Evolutionary conservation across 139 green algal species (phyloP).

Genomic region (Spirogloea muscicola): DNA sequence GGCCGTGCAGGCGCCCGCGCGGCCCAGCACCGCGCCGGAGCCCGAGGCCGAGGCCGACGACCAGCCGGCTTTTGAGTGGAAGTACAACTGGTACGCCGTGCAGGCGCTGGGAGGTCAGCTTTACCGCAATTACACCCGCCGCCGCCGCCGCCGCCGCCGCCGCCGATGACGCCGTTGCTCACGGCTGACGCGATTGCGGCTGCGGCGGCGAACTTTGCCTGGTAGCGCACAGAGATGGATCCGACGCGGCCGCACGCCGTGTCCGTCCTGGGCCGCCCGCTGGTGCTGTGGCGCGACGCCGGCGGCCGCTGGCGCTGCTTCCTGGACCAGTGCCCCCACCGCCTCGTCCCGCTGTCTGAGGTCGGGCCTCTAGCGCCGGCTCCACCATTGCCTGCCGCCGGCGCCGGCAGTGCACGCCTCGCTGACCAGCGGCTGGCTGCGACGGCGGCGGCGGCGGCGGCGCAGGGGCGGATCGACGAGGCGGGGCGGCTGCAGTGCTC

Average conservation of each 20-base stretch:
- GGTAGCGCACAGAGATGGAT: conserved; percentile 16
- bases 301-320: conserved; percentile 20
- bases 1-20: too few species aligned
- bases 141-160: too few species aligned
- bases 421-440: conserved; percentile 7
- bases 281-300: conserved; percentile 32
- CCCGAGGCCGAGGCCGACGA: background rate
- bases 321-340: conserved; percentile 37
- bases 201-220: background rate
- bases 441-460: background rate
- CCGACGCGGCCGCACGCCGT: conserved; percentile 15
- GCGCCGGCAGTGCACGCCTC: conserved; percentile 35
- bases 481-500: conserved; percentile 29
- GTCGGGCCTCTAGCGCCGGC: background rate
- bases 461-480: conserved; percentile 27
- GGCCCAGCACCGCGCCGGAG: too few species aligned
- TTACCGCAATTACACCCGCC: too few species aligned
- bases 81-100: conserved; percentile 1
- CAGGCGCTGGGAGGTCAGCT: too few species aligned
- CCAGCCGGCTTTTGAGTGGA: conserved; percentile 8
- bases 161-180: too few species aligned
- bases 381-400: background rate
- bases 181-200: background rate
- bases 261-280: conserved; percentile 17
- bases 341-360: conserved; percentile 38